Percentiles rank a stretch among this genome's conserved stretches.
These are phyloP conservation scores for Mortierella sp. DNA, from an alignment of 371 early-diverging fungal species.

Conservation along the genomic window DNA sequence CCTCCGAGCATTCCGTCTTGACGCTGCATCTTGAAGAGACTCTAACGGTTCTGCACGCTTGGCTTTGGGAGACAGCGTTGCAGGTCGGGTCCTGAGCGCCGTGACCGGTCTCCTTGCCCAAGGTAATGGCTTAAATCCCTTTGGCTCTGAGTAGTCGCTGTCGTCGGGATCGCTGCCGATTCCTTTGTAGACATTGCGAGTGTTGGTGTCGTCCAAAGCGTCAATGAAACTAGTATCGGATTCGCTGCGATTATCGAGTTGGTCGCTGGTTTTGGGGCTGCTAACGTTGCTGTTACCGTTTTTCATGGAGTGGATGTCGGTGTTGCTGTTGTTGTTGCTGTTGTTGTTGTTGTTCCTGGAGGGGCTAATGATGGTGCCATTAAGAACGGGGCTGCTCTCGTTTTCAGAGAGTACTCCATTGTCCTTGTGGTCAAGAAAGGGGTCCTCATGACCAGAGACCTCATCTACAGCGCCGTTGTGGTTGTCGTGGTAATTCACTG, in stretches of 20 bases:
- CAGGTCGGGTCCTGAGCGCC: background rate
- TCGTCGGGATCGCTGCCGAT: background rate
- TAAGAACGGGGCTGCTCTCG: background rate
- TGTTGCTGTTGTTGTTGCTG: no score
- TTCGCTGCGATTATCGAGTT: background rate
- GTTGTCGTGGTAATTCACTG: background rate
- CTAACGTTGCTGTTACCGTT: background rate
- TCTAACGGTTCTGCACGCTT: background rate
- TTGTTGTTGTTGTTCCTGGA: background rate
- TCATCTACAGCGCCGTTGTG: background rate
- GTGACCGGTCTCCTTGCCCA: background rate
- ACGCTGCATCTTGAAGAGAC: background rate
- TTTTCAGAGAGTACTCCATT: background rate
- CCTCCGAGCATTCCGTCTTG: background rate
- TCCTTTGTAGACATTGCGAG: background rate
- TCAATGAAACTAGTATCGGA: background rate
- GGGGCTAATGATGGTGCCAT: background rate
- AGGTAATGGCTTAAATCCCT: background rate
- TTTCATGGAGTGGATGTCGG: no score
- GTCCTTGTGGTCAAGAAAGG: background rate
- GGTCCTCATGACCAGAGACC: background rate
- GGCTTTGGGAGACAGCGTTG: background rate
- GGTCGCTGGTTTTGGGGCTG: slow-evolving; percentile 1
- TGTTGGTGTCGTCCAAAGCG: background rate
- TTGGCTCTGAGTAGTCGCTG: background rate